Evolutionary conservation across 208 protist species (phyloP).

Genomic region (Histomonas meleagridis): DNA sequence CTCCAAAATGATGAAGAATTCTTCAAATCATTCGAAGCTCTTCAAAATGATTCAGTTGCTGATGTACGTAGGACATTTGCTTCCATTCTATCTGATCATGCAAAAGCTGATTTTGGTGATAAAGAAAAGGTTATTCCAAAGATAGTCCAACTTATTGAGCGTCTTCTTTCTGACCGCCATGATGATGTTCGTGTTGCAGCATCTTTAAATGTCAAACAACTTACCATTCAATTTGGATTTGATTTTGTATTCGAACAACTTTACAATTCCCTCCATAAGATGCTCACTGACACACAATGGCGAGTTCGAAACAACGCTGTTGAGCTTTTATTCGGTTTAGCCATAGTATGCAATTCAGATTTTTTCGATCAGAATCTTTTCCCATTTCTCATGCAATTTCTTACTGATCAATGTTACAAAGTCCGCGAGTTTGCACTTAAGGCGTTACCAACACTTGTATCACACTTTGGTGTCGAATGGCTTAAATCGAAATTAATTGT

Average conservation of each 20-base stretch:
- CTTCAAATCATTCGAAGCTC: not conserved
- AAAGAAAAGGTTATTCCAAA: not conserved
- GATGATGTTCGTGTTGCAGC: constrained; percentile 4
- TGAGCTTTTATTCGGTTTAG: constrained; percentile 16
- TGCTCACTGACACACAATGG: constrained; percentile 9
- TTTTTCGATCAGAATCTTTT: not conserved
- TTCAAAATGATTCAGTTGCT: not conserved
- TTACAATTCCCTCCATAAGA: not conserved
- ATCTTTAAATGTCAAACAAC: not conserved
- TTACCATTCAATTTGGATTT: constrained; percentile 2
- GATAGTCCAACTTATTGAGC: not conserved
- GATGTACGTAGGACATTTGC: not conserved
- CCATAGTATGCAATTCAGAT: not conserved
- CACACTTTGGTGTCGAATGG: not conserved
- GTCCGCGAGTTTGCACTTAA: not conserved
- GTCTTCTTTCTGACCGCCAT: not conserved
- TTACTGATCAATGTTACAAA: not conserved
- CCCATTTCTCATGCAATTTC: not conserved
- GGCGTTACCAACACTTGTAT: not conserved
- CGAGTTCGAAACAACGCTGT: constrained; percentile 7
- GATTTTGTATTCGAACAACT: constrained; percentile 28
- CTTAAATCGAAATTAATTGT: not conserved
- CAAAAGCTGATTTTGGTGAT: no score
- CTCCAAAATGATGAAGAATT: no score
- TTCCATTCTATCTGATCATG: not conserved